Evolutionary conservation across 768 basidiomycete genomes (phyloP), one percentile per base, ranked within the genome.

Genomic region (Tricholoma flavovirens): DNA sequence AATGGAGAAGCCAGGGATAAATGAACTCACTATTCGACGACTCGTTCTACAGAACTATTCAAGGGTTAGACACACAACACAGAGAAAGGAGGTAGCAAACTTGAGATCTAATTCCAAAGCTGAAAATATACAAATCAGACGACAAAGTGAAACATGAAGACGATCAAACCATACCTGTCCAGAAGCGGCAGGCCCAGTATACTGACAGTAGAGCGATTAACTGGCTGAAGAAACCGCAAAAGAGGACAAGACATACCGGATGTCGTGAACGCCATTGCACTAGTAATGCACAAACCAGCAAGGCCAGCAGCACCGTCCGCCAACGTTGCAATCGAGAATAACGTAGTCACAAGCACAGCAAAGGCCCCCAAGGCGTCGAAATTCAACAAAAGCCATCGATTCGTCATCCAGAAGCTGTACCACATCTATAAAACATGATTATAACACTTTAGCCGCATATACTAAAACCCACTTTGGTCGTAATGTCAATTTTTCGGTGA

Each of bases 371-470:
- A 79, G 1, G 75, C 61, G 67, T 97, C 93, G 65, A 93, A 95
- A 59, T 89, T 84, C 55, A 95, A 69, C 33, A 94, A 71, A 2
- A 96, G 76, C 90, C 88, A 93, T 50, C 92, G 75, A 61, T 90
- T 93, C 8, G 83, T 86, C 90, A 93, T 92, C 92, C 92, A 93
- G 70, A 88, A 88, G 12, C 74, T 80, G 65, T 91, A 90, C 87
- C 86, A 90, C 87, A 90, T 88, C 85, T 84, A 17, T 40, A 43
- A 43, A 51, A 57, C 26, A 55, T 19, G 2, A 22, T 45, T 7
- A 57, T 33, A 49, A 21, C 8, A 49, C 45, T 12, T 53, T 29
- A 32, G 38, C n/a, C 24, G 24, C 15, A 29, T 43, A 35, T 2
- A 49, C 17, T 15, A 14, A 58, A 12, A 42, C 2, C 24, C 21